Conservation (phyloP, 257 asterid genomes). For the Orobanche coerulescens region DNA sequence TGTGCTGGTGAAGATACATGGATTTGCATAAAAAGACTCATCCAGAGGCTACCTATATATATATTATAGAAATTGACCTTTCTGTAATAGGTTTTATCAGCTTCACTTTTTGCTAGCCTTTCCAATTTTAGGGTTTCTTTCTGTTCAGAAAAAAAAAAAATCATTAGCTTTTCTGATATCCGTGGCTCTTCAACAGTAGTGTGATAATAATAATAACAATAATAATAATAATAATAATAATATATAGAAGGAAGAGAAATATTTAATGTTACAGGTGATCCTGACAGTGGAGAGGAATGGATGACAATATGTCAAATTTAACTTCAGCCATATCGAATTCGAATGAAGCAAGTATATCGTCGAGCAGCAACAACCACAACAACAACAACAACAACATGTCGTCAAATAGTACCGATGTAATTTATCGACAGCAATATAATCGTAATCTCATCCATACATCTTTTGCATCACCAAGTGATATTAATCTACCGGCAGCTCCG, state of each 20-base stretch:
- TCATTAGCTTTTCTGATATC: neutral
- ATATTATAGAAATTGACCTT: conserved; percentile 30
- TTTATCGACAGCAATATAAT: conserved; percentile 16
- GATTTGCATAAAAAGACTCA: conserved; percentile 7
- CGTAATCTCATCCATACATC: conserved; percentile 2
- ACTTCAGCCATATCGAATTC: conserved; percentile 51
- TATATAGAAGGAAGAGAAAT: no score
- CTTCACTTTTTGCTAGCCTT: conserved; percentile 26
- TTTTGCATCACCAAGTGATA: neutral
- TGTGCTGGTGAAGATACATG: neutral
- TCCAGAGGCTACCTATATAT: neutral
- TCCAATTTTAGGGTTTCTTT: conserved; percentile 36
- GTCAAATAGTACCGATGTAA: conserved; percentile 14
- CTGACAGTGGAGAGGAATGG: no score
- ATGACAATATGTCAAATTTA: conserved; percentile 57
- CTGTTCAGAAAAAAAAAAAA: neutral
- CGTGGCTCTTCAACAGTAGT: neutral
- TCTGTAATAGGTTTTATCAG: conserved; percentile 25
- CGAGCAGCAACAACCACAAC: conserved; percentile 39
- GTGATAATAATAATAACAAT: no score
- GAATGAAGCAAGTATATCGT: conserved; percentile 49
- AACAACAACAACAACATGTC: conserved; percentile 37
- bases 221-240: no score
- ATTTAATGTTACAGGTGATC: conserved; percentile 31
- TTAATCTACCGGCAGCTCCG: conserved; percentile 25